phyloP scores from a whole-genome alignment of 441 rosid genomes.

The Euphorbia schlechtendalii region DNA sequence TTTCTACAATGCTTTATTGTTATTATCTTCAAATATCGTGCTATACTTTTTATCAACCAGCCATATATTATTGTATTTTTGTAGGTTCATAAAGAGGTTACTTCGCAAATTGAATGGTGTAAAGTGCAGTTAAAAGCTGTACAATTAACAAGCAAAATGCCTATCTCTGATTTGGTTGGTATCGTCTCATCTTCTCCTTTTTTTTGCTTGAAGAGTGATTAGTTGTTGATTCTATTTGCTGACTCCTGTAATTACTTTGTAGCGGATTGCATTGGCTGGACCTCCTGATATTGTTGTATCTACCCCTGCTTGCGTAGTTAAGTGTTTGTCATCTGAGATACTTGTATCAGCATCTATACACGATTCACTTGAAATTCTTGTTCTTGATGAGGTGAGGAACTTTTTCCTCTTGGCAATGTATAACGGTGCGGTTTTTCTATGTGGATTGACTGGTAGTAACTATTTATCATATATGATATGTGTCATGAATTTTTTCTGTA shows the following conservation, averaged over 20 bases:
- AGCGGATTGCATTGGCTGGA: constrained; percentile 73
- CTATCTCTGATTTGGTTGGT: constrained; percentile 71
- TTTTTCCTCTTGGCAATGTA: background rate
- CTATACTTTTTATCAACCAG: background rate
- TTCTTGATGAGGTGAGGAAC: constrained; percentile 80
- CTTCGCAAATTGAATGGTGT: constrained; percentile 62
- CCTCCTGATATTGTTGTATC: constrained; percentile 70
- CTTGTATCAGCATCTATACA: constrained; percentile 48
- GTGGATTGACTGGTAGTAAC: background rate
- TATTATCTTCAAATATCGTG: background rate
- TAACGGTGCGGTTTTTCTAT: background rate
- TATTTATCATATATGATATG: background rate
- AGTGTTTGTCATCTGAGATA: constrained; percentile 63
- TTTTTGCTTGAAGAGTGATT: background rate
- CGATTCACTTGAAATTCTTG: constrained; percentile 71
- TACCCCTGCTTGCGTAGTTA: constrained; percentile 82
- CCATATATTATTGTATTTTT: background rate
- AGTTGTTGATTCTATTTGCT: background rate
- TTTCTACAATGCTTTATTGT: background rate
- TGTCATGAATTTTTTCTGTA: background rate
- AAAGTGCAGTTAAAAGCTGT: constrained; percentile 69
- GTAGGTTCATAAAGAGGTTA: constrained; percentile 61
- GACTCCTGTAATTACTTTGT: constrained; percentile 14
- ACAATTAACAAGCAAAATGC: constrained; percentile 68
- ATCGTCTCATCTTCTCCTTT: background rate